Base-by-base conservation (phyloP, 1,284 basidiomycete species). In the Sporisorium sorghi region DNA sequence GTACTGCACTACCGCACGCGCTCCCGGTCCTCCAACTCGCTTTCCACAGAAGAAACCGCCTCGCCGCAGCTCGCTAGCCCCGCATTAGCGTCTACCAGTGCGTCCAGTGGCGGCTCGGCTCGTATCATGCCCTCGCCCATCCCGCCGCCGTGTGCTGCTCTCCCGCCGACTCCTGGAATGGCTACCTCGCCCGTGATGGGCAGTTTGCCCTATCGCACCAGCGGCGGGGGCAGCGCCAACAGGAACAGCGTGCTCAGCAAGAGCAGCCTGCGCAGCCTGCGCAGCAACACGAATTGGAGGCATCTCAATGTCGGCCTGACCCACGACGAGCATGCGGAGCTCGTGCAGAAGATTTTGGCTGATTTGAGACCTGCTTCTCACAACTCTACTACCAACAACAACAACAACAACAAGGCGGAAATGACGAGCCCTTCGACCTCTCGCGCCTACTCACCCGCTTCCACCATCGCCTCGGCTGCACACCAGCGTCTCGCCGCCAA, bases 111-210 rank as follows among this genome's bases (percentile, higher is more conserved):
- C 15, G 32, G 17, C 24, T 59, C 61, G 11, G 42, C 68, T 15
- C 54, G 58, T 11, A 24, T 58, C 33, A 23, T 72, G 40, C 69
- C 69, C 33, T 61, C 70, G 14, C 70, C 64, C 21, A 33, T 57
- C 8, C 70, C 70, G 33, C 70, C 71, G 7, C 71, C 71, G 4
- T 35, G 32, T 12, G 32, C 59, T 10, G 65, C 71, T 32, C 54
- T 68, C 0, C 71, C 71, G 4, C 64, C 70, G 14, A 62, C 59
- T 5, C 70, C 63, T 2, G 28, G 47, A 8, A n/a, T 37, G 35
- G 35, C 35, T n/a, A 11, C 15, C 48, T 46, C 35, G 17, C 35
- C 35, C 15, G 8, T 37, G 5, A 14, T 37, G 5, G 35, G 15
- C 35, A 17, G 35, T 4, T 17, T 5, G 3, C 15, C 35, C 7